Evolutionary conservation across 306 rosid species (phyloP).

Genomic region (Carpinus viminea): DNA sequence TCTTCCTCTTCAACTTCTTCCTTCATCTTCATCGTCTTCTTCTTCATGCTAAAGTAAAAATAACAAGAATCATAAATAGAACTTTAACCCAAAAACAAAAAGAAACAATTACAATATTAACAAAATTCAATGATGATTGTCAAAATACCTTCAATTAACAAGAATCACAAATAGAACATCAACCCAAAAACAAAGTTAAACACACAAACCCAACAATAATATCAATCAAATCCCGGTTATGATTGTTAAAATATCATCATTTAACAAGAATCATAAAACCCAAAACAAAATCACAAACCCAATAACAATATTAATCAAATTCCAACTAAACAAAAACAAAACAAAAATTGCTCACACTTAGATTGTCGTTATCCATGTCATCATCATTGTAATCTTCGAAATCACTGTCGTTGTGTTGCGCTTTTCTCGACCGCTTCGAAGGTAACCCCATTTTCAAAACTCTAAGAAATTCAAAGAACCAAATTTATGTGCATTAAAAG

Average conservation of each 20-base stretch:
- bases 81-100: too few relatives aligned
- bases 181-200: not conserved
- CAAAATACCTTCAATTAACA: conserved; percentile 6
- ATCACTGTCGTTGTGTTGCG: conserved; percentile 31
- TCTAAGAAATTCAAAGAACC: not conserved
- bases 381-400: conserved; percentile 15
- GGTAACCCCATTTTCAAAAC: conserved; percentile 21
- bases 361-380: conserved; percentile 14
- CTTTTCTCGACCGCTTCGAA: conserved; percentile 25
- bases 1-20: conserved; percentile 39
- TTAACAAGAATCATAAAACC: conserved; percentile 15
- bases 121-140: not conserved
- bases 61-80: conserved; percentile 23
- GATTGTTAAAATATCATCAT: not conserved
- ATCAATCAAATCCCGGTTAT: not conserved
- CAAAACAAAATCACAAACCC: not conserved
- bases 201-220: not conserved
- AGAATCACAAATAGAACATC: not conserved
- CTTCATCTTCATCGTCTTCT: conserved; percentile 28
- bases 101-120: not conserved
- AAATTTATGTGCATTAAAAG: not conserved
- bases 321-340: not conserved
- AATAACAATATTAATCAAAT: not conserved
- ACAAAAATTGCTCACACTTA: conserved; percentile 22
- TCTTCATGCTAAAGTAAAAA: conserved; percentile 33